phyloP scores from a whole-genome alignment of 2,329 filamentous ascomycete genomes.

The Dendrostoma leiphaemia region DNA sequence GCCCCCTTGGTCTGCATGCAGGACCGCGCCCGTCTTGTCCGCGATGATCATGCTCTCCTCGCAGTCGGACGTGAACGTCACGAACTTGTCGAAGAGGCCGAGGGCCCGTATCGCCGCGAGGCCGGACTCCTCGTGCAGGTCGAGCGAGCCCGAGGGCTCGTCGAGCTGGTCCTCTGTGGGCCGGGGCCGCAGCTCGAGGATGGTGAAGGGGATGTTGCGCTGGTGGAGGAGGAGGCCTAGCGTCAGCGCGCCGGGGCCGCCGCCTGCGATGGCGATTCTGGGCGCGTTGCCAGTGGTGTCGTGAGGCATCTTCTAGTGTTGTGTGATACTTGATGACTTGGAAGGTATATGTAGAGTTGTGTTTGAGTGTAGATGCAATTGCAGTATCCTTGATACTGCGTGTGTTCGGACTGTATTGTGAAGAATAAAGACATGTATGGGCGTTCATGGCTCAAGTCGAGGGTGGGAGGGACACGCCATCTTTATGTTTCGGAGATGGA shows the following conservation, averaged over 20 bases:
- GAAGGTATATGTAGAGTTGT: not conserved
- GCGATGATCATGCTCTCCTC: conserved; percentile 37
- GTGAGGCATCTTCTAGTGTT: not conserved
- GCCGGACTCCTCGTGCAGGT: conserved; percentile 46
- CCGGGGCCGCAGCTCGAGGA: conserved; percentile 33
- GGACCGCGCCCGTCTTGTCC: conserved; percentile 27
- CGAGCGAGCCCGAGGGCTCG: conserved; percentile 41
- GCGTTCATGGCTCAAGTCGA: too few relatives aligned
- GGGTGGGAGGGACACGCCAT: not conserved
- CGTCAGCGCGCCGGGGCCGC: conserved; percentile 45
- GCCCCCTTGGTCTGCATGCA: conserved; percentile 23
- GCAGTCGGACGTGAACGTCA: conserved; percentile 39
- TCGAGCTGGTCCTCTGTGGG: conserved; percentile 26
- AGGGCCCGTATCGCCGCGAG: conserved; percentile 42
- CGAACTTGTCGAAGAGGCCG: conserved; percentile 43
- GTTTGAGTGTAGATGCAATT: not conserved
- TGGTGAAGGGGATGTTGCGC: conserved; percentile 30
- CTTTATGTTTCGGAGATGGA: not conserved
- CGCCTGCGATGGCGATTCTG: conserved; percentile 44
- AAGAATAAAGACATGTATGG: too few relatives aligned
- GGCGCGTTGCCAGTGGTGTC: not conserved
- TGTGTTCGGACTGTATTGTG: not conserved
- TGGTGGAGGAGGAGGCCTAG: conserved; percentile 45
- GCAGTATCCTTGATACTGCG: not conserved
- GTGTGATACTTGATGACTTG: not conserved